phyloP scores from a whole-genome alignment of 176 grass and related monocot species.

The Tuctoria greenei region DNA sequence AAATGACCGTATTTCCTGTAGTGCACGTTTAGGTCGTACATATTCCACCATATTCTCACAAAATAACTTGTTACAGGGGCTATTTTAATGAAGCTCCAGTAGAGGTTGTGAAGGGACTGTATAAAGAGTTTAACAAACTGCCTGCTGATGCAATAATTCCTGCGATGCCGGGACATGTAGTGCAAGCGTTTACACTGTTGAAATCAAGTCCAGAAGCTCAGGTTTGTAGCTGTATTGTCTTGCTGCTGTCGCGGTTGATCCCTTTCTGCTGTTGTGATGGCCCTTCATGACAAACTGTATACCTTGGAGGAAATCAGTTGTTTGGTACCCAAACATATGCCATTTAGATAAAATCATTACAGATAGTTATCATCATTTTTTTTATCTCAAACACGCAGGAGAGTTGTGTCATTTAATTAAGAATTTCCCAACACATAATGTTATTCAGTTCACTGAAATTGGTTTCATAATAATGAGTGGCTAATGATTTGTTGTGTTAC shows the following conservation, averaged over 20 bases:
- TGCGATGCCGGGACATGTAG: conserved; percentile 62
- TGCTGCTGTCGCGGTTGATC: too few species aligned
- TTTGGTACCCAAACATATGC: not conserved
- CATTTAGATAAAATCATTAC: not conserved
- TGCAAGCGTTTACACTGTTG: conserved; percentile 74
- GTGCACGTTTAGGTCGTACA: not conserved
- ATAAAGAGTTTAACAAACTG: conserved; percentile 26
- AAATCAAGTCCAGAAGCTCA: conserved; percentile 71
- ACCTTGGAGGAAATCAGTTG: too few species aligned
- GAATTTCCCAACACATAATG: not conserved
- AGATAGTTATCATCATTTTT: not conserved
- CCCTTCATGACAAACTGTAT: not conserved
- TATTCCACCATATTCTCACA: not conserved
- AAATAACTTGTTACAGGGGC: conserved; percentile 40
- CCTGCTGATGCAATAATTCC: conserved; percentile 50
- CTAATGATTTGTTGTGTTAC: conserved; percentile 17
- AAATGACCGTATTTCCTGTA: too few species aligned
- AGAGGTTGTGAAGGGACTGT: conserved; percentile 40
- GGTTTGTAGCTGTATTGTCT: conserved; percentile 41
- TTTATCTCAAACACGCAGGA: not conserved
- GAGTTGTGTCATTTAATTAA: not conserved
- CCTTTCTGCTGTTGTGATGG: not conserved
- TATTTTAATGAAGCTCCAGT: conserved; percentile 41
- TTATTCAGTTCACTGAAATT: not conserved
- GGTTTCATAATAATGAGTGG: not conserved